Base-by-base conservation (phyloP, 1,284 basidiomycete species). In the Sphagnurus paluster region DNA sequence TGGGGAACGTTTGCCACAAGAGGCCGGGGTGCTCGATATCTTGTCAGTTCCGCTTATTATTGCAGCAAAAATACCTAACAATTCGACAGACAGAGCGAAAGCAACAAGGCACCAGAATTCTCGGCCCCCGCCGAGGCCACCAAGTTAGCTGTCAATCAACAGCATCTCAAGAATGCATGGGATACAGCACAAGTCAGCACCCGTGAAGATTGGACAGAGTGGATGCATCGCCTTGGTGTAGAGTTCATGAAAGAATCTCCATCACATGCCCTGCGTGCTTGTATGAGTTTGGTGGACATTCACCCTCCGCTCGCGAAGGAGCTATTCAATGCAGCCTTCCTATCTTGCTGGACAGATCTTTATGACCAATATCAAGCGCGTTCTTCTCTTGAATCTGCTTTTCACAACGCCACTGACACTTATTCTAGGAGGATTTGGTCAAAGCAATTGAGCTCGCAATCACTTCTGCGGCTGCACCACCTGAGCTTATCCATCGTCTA, bases 221-320 rank as follows among this genome's bases (percentile, higher is more conserved):
- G 97, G 97, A 87, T 98, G 71, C 91, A 93, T 57, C 80, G 90
- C 16, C 78, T 99, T 10, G 89, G 93, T 5, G 90, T 97, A 8
- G 96, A 98, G 66, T 90, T 99, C 61, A 94, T 99, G 88, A 93
- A 96, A 59, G 95, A 98, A 57, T 98, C 96, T 1, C 97, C 97
- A 0, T 98, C 94, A 5, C 94, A 98, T 71, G 96, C 97, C 23
- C 77, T 99, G 37, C 84, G 97, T 42, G 96, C 97, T 1, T 99
- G 96, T 62, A 92, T 94, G 75, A 92, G 85, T 60, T 72, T 99
- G 37, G 93, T 98, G 1, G 93, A 98, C 59, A 85, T 90, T 19
- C 93, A 99, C 67, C 82, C 86, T 11, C 93, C 95, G 0, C 77
- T 99, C 47, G 94, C 94, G 0, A 89, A 91, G 57, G 95, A 98